phyloP scores from a whole-genome alignment of 108 stramenopile genomes.

The Phaeodactylum tricornutum region DNA sequence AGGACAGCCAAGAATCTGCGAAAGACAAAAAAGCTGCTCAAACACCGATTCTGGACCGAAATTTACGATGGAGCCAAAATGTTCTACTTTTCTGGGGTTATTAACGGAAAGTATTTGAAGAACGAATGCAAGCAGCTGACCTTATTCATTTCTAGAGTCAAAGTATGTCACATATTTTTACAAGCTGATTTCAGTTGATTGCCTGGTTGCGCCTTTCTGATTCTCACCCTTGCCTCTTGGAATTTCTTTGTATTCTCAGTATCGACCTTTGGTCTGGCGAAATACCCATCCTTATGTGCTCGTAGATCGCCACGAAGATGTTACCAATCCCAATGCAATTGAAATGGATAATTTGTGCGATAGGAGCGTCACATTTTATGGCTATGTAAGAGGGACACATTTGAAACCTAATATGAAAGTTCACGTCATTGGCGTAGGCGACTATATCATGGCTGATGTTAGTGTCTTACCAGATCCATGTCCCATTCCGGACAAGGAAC shows the following conservation, averaged over 20 bases:
- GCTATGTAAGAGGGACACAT: constrained; percentile 93
- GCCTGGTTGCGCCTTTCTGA: neutral
- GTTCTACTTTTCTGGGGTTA: constrained; percentile 90
- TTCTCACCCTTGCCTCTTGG: neutral
- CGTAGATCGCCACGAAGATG: constrained; percentile 91
- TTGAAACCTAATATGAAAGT: constrained; percentile 81
- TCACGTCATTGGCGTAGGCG: constrained; percentile 94
- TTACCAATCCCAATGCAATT: constrained; percentile 66
- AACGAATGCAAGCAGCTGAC: constrained; percentile 89
- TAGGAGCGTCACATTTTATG: constrained; percentile 85
- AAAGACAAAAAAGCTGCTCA: constrained; percentile 87
- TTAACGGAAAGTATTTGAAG: constrained; percentile 93
- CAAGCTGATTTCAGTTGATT: neutral
- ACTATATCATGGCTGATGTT: constrained; percentile 73
- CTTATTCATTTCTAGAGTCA: constrained; percentile 80
- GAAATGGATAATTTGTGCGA: constrained; percentile 75
- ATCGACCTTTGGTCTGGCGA: constrained; percentile 93
- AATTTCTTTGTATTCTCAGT: constrained; percentile 22
- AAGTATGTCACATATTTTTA: constrained; percentile 58
- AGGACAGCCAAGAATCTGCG: constrained; percentile 82
- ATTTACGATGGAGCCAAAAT: constrained; percentile 98
- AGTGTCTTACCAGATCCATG: constrained; percentile 75
- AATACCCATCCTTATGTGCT: constrained; percentile 96
- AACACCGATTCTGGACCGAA: constrained; percentile 98
- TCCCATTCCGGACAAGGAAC: constrained; percentile 70